Base-by-base conservation (phyloP, 306 rosid species). In the Lupinus albus region DNA sequence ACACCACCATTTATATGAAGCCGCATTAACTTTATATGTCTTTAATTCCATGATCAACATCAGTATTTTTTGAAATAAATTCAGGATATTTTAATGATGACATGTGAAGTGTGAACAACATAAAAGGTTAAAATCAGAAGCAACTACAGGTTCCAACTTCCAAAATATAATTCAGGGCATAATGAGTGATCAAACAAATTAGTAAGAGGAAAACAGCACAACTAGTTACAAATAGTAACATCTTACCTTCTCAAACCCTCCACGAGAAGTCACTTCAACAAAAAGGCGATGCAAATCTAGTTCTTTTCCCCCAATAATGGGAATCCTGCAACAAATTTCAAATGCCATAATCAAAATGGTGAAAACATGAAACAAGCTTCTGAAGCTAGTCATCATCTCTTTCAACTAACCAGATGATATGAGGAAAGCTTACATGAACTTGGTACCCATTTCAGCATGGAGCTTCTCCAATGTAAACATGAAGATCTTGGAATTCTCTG, bases 261-360 rank as follows among this genome's bases (percentile, higher is more conserved):
- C 97, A 6, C 95, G 95, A 4, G 85, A 65, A 53, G 95, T 88
- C 50, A 88, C 97, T 81, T 91, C 93, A 70, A 81, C 78, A 42
- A 91, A 91, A 51, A 91, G 86, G 41, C 75, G 79, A 80, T 91
- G 97, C 83, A 91, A 80, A 75, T 88, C 91, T 7, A 91, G 77
- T 52, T 88, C 92, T 64, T 61, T 87, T 64, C 97, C 97, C 46
- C 96, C 98, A 46, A 87, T 84, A 20, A 80, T 79, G 33, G 97
- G 97, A 58, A 88, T 82, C 94, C 97, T 91, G 71, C 54, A 71
- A 62, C 11, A 66, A 14, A 58, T 38, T 21, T 46, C 63, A 75
- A 38, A 65, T 21, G 1, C 28, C 28, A 21, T 21, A 21, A 21
- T 21, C 28, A 21, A 21, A 21, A 21, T 21, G 28, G 1, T 21